These are phyloP conservation scores for Penstemon barbatus DNA, from an alignment of 257 asterid genomes.

Conservation along the genomic window DNA sequence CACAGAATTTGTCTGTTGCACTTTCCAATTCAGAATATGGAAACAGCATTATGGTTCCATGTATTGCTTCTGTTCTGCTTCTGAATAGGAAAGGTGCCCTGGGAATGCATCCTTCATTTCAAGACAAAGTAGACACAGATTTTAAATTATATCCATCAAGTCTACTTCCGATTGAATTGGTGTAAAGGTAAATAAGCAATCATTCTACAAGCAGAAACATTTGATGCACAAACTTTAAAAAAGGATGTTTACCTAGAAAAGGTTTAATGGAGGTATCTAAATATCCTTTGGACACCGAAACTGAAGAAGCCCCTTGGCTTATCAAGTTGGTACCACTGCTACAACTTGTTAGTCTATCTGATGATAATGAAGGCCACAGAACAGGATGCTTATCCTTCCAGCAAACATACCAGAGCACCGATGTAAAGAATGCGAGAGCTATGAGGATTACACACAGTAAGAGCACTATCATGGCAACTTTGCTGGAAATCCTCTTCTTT, in stretches of 20 bases:
- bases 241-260: slow-evolving; percentile 43
- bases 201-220: background rate
- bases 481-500: slow-evolving; percentile 51
- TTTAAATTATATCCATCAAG: slow-evolving; percentile 13
- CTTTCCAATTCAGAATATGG: slow-evolving; percentile 77
- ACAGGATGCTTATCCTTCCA: slow-evolving; percentile 46
- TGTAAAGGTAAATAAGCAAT: background rate
- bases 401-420: slow-evolving; percentile 46
- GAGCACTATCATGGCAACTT: slow-evolving; percentile 51
- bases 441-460: slow-evolving; percentile 50
- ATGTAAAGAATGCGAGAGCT: slow-evolving; percentile 53
- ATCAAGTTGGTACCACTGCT: slow-evolving; percentile 63
- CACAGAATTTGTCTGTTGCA: slow-evolving; percentile 72
- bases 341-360: slow-evolving; percentile 66
- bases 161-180: slow-evolving; percentile 10
- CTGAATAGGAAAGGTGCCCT: slow-evolving; percentile 45
- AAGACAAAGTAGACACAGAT: slow-evolving; percentile 23
- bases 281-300: slow-evolving; percentile 41
- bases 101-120: slow-evolving; percentile 73
- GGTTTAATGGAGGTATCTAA: slow-evolving; percentile 37
- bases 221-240: background rate
- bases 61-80: slow-evolving; percentile 54
- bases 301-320: slow-evolving; percentile 52
- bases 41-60: slow-evolving; percentile 63
- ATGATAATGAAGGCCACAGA: slow-evolving; percentile 52